Conservation (phyloP, 306 rosid genomes). For the Quercus glauca region DNA sequence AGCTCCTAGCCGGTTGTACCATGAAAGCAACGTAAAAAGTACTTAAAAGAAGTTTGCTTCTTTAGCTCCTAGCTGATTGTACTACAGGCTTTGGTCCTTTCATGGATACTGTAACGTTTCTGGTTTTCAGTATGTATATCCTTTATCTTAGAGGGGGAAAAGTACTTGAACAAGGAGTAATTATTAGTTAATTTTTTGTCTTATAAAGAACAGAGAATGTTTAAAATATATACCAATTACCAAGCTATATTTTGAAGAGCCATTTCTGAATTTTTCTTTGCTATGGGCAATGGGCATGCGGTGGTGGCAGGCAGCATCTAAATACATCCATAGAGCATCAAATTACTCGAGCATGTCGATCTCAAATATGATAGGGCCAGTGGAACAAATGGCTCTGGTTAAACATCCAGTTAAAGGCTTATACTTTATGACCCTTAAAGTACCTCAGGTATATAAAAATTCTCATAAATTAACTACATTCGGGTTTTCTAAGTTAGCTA, state of each 20-base stretch:
- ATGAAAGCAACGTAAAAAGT: too few species aligned
- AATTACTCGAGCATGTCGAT: conserved; percentile 45
- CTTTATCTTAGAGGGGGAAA: too few species aligned
- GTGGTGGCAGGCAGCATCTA: conserved; percentile 42
- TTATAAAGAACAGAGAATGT: too few species aligned
- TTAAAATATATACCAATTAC: neutral
- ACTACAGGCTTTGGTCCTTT: too few species aligned
- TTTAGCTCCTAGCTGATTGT: too few species aligned
- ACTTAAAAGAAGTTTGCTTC: too few species aligned
- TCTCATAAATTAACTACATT: neutral
- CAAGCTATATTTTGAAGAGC: too few species aligned
- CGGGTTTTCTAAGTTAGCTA: neutral
- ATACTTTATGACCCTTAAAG: conserved; percentile 37
- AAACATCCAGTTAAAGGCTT: conserved; percentile 45
- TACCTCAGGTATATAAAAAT: conserved; percentile 45
- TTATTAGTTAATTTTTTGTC: neutral
- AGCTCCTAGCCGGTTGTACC: too few species aligned
- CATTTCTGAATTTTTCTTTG: too few species aligned
- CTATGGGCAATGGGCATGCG: neutral
- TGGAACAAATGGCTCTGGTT: conserved; percentile 47
- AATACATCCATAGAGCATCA: conserved; percentile 34
- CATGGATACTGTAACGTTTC: too few species aligned
- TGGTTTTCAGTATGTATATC: too few species aligned
- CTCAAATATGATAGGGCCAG: conserved; percentile 54
- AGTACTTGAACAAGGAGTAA: neutral